Conservation (phyloP, 2,329 filamentous ascomycete species). For the Colletotrichum cereale region DNA sequence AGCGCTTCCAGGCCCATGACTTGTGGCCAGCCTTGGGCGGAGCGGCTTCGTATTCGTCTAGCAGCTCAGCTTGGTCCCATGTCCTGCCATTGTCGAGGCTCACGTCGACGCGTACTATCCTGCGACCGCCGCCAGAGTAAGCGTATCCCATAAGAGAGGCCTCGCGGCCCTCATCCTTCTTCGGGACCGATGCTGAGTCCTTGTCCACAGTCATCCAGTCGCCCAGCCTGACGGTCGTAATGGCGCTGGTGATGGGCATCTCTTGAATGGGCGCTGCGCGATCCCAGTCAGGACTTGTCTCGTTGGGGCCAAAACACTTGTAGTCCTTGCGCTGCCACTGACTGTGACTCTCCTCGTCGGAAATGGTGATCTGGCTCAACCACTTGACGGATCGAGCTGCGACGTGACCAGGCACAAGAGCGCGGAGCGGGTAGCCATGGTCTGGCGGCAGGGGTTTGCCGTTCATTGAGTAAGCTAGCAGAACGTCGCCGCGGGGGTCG, state of each 20-base stretch:
- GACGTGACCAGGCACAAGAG: slow-evolving; percentile 74
- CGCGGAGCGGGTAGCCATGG: slow-evolving; percentile 74
- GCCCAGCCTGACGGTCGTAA: slow-evolving; percentile 64
- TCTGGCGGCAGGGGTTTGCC: slow-evolving; percentile 71
- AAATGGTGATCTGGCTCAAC: slow-evolving; percentile 73
- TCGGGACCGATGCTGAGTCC: background rate
- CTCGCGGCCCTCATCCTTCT: slow-evolving; percentile 13
- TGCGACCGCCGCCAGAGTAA: slow-evolving; percentile 75
- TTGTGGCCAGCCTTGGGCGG: slow-evolving; percentile 55
- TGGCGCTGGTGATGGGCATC: slow-evolving; percentile 76
- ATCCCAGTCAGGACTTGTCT: slow-evolving; percentile 71
- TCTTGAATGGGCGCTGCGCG: slow-evolving; percentile 74
- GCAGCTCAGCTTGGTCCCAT: slow-evolving; percentile 73
- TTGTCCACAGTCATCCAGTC: slow-evolving; percentile 46
- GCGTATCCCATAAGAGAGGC: slow-evolving; percentile 72
- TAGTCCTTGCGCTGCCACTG: slow-evolving; percentile 78
- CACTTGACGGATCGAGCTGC: slow-evolving; percentile 78
- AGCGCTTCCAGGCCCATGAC: slow-evolving; percentile 74
- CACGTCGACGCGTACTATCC: slow-evolving; percentile 76
- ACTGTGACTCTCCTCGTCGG: slow-evolving; percentile 74
- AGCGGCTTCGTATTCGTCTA: slow-evolving; percentile 59
- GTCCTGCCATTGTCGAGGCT: slow-evolving; percentile 72
- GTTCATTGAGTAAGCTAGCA: slow-evolving; percentile 78
- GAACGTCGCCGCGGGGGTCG: slow-evolving; percentile 72
- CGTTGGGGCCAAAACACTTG: slow-evolving; percentile 76